Evolutionary conservation across 768 basidiomycete species (phyloP).

Genomic region (Calocybe gangraenosa): DNA sequence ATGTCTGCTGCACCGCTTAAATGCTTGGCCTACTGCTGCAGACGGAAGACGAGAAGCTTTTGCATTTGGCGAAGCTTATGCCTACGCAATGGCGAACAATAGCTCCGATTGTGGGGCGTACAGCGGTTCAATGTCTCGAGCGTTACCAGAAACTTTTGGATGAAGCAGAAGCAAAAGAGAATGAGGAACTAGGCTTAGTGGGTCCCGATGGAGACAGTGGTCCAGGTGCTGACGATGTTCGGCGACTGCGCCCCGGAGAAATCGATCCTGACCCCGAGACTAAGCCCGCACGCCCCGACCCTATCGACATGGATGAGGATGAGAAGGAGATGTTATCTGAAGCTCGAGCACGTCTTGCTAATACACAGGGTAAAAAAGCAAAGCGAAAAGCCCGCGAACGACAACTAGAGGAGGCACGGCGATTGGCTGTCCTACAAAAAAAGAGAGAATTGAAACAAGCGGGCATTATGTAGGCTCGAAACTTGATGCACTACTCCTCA

Average conservation of each 20-base stretch:
- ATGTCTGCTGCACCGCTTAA: background rate
- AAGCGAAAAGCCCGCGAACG: conserved; percentile 98
- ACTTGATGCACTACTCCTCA: conserved; percentile 4
- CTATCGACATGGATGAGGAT: conserved; percentile 99
- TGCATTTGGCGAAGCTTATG: conserved; percentile 98
- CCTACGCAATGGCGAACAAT: conserved; percentile 99
- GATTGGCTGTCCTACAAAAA: conserved; percentile 94
- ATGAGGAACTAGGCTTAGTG: conserved; percentile 87
- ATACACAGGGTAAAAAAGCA: conserved; percentile 99
- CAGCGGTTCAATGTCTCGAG: conserved; percentile 96
- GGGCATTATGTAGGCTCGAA: conserved; percentile 80
- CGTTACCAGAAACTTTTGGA: conserved; percentile 97
- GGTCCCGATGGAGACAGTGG: conserved; percentile 79
- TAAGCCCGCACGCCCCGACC: conserved; percentile 96
- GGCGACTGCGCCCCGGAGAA: conserved; percentile 88
- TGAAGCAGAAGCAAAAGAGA: conserved; percentile 95
- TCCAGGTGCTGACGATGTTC: conserved; percentile 90
- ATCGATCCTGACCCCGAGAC: conserved; percentile 99
- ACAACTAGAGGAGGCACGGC: conserved; percentile 92
- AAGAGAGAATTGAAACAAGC: conserved; percentile 97
- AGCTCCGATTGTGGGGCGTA: conserved; percentile 96
- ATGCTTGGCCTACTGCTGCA: conserved; percentile 24
- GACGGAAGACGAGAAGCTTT: conserved; percentile 98
- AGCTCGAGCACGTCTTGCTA: conserved; percentile 94
- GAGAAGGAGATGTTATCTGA: conserved; percentile 99